Evolutionary conservation across 208 protist genomes (phyloP).

Genomic region (Leishmania amazonensis): DNA sequence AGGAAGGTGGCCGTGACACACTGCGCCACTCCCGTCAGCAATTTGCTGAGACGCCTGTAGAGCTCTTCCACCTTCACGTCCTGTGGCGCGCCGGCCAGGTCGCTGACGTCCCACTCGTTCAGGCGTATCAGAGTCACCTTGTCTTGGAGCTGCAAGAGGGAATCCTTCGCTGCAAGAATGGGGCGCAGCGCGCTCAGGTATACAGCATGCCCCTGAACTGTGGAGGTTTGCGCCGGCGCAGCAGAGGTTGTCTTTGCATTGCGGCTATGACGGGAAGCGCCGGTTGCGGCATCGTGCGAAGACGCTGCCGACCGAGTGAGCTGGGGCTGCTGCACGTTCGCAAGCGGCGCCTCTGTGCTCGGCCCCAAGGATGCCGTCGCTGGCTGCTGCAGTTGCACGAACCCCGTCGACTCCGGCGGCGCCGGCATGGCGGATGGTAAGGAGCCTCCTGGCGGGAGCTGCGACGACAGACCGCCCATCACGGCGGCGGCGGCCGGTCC

Average conservation of each 20-base stretch:
- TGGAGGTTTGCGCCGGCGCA: background rate
- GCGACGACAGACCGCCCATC: background rate
- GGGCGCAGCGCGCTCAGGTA: constrained; percentile 47
- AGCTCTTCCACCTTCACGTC: constrained; percentile 49
- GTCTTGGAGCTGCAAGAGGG: constrained; percentile 29
- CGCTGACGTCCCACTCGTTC: constrained; percentile 59
- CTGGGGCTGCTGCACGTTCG: background rate
- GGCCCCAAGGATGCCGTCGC: background rate
- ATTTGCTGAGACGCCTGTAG: constrained; percentile 38
- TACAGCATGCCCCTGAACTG: constrained; percentile 23
- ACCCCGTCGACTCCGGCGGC: background rate
- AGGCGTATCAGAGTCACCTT: constrained; percentile 45
- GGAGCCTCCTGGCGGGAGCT: background rate
- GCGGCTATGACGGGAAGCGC: background rate
- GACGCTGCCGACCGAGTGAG: background rate
- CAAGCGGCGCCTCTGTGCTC: background rate
- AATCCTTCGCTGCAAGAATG: constrained; percentile 47
- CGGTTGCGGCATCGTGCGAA: background rate
- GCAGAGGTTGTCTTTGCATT: background rate
- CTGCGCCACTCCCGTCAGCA: constrained; percentile 61
- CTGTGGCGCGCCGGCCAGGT: constrained; percentile 55
- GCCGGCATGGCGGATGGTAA: background rate
- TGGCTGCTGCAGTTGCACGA: background rate
- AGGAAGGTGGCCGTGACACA: constrained; percentile 64
- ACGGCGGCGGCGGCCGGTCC: constrained; percentile 2